A percentile compares a stretch with the other conserved stretches of the same genome.
Evolutionary conservation across 805 yeast species (phyloP).

Genomic region (Clavispora asparagi): DNA sequence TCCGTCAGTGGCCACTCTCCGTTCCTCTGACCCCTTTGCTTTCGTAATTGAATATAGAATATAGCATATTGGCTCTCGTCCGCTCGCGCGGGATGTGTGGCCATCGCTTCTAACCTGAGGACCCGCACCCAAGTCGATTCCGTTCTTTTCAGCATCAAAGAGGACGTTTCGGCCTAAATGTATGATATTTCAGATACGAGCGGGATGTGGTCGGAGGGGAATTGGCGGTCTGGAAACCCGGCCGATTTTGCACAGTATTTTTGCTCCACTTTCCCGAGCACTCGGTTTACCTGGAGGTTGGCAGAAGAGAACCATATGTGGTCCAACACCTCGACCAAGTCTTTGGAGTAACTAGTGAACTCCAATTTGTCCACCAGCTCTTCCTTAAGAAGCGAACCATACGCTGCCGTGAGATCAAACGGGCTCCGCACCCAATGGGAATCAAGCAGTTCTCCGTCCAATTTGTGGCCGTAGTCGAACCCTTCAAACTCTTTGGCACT

Average conservation of each 20-base stretch:
- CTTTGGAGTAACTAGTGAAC: constrained; percentile 39
- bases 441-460: constrained; percentile 9
- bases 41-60: too few relatives aligned
- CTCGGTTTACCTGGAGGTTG: constrained; percentile 35
- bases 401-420: constrained; percentile 13
- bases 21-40: too few relatives aligned
- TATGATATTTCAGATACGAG: constrained; percentile 22
- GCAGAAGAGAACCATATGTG: constrained; percentile 49
- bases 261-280: constrained; percentile 48
- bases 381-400: constrained; percentile 13
- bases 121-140: neutral
- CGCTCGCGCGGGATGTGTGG: neutral
- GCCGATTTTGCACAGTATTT: constrained; percentile 20
- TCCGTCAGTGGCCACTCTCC: too few relatives aligned
- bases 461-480: constrained; percentile 13
- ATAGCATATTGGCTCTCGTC: neutral
- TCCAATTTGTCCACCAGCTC: constrained; percentile 7
- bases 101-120: neutral
- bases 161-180: neutral
- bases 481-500: constrained; percentile 9
- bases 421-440: constrained; percentile 12
- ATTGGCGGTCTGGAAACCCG: constrained; percentile 53
- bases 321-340: constrained; percentile 50
- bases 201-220: constrained; percentile 55
- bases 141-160: neutral